A percentile compares a stretch with the other conserved stretches of the same genome.
Conservation (phyloP, 163 green algal species). For the Scenedesmus sp. region DNA sequence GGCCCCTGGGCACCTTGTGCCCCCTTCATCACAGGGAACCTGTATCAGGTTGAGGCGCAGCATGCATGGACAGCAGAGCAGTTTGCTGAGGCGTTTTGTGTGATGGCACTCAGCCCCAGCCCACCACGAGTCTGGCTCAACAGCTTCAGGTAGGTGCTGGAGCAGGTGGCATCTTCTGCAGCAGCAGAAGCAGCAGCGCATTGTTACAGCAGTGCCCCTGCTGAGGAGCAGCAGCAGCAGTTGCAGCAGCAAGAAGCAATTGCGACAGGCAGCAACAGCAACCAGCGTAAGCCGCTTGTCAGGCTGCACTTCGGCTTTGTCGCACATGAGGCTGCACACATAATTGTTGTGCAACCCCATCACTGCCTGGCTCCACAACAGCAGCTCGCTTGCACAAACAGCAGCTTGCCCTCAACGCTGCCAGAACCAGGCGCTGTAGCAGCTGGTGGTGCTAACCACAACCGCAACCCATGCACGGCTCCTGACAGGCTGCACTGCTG, state of each 20-base stretch:
- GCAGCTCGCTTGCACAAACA: background rate
- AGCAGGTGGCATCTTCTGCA: too few species aligned
- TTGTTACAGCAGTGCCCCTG: background rate
- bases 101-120: conserved; percentile 38
- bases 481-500: background rate
- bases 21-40: conserved; percentile 46
- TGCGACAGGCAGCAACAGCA: background rate
- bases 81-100: conserved; percentile 45
- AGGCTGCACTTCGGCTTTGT: background rate
- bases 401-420: background rate
- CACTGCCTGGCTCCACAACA: background rate
- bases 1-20: conserved; percentile 52
- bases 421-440: background rate
- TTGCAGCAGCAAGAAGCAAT: background rate
- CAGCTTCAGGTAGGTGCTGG: conserved; percentile 16
- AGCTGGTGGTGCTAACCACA: too few species aligned
- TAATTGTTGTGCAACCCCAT: background rate
- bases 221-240: background rate
- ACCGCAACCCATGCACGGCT: too few species aligned
- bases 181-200: too few species aligned
- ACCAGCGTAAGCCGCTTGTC: background rate
- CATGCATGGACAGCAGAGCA: conserved; percentile 36
- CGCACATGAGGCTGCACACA: background rate
- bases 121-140: conserved; percentile 47
- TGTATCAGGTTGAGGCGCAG: conserved; percentile 37